Conservation (phyloP, 192 early-diverging fungal genomes). For the Pilaira anomala region DNA sequence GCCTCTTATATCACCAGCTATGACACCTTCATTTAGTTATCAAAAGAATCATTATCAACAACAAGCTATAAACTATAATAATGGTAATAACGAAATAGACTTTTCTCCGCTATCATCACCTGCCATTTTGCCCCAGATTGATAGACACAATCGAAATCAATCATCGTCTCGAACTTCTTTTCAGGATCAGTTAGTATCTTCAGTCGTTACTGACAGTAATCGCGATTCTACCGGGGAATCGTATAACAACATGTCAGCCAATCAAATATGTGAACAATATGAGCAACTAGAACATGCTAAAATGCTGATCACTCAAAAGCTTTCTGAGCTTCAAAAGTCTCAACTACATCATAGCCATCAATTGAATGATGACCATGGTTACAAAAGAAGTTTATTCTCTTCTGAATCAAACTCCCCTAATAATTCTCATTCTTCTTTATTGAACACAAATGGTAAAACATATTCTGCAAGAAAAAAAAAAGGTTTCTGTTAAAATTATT, state of each 20-base stretch:
- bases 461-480: background rate
- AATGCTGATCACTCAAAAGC: slow-evolving; percentile 20
- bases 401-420: background rate
- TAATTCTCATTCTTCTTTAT: background rate
- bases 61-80: background rate
- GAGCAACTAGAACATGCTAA: slow-evolving; percentile 32
- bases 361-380: background rate
- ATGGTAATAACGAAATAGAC: slow-evolving; percentile 34
- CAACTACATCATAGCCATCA: background rate
- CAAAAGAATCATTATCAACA: slow-evolving; percentile 21
- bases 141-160: slow-evolving; percentile 21
- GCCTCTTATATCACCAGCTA: slow-evolving; percentile 67
- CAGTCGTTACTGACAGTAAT: background rate
- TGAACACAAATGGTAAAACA: background rate
- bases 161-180: slow-evolving; percentile 2
- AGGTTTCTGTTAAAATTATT: background rate
- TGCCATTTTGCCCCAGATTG: slow-evolving; percentile 46
- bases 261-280: slow-evolving; percentile 35
- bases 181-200: background rate
- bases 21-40: slow-evolving; percentile 61
- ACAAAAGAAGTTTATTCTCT: background rate
- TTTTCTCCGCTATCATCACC: slow-evolving; percentile 68
- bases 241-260: slow-evolving; percentile 19
- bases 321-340: slow-evolving; percentile 27
- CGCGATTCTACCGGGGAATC: background rate